Base-by-base conservation (phyloP, 1,139 yeast genomes). In the Nematodospora anomalae region DNA sequence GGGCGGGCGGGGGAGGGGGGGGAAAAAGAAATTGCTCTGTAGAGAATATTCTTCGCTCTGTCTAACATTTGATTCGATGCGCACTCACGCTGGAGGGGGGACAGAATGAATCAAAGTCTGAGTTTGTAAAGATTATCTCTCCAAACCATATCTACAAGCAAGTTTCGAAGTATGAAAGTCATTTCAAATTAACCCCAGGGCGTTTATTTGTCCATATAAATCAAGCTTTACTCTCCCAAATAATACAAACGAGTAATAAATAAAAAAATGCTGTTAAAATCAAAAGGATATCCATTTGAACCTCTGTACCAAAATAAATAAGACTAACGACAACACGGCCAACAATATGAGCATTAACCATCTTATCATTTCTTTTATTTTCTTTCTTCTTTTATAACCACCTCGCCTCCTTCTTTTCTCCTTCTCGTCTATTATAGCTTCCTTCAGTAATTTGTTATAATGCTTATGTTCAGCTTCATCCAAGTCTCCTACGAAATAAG, bases 401-500 rank as follows among this genome's bases (percentile, higher is more conserved):
- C 16, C 5, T 46, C 36, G 29, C 41, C 32, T 30, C 21, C 4
- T 14, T 9, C 4, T 21, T 21, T 7, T 21, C 42, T 42, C 9
- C 29, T 26, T 28, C 36, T 40, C 25, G 34, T 16, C 21, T 18
- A 18, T 18, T 18, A 18, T 18, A 6, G 6, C 21, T 6, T 18
- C 21, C 6, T 8, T 18, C 7, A 8, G 21, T 18, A 18, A 8
- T 18, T 6, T 18, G 21, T 8, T 18, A 23, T 35, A 27, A 20
- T 18, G 29, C 28, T 26, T 37, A 16, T 41, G 56, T 20, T 64
- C 62, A 4, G 37, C 26, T 3, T 51, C 45, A 4, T 39, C 39
- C 4, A 69, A 41, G 16, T 60, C 63, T 1, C 76, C 76, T 2
- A 67, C 37, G 35, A 49, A 59, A 46, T 60, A 67, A 2, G 75